These are phyloP conservation scores for Chrysanthemum seticuspe DNA, from an alignment of 129 eudicot genomes.

Conservation along the genomic window DNA sequence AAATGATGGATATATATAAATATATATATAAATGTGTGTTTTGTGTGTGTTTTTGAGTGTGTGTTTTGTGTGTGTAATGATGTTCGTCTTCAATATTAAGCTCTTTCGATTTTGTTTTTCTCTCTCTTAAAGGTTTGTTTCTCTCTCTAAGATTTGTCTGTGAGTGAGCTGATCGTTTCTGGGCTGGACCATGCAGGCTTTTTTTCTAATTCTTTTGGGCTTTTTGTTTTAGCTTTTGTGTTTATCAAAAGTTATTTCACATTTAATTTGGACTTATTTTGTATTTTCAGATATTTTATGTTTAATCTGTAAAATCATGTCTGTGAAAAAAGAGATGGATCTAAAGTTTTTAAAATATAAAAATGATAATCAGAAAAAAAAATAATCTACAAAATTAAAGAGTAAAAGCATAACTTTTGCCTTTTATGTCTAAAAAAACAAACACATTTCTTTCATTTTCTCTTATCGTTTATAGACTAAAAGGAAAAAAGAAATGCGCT, in stretches of 20 bases:
- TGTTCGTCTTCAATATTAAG: conserved; percentile 46
- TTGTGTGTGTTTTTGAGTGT: conserved; percentile 10
- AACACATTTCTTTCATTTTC: too few relatives aligned
- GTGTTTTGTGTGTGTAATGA: conserved; percentile 24
- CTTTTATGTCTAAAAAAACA: too few relatives aligned
- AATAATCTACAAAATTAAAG: too few relatives aligned
- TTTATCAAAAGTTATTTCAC: not conserved
- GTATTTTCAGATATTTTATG: too few relatives aligned
- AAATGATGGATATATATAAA: conserved; percentile 13
- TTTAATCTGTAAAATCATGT: too few relatives aligned
- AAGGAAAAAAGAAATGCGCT: too few relatives aligned
- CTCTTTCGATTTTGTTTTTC: conserved; percentile 29
- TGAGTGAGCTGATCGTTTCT: conserved; percentile 26
- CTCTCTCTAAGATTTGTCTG: conserved; percentile 39
- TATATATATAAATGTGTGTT: conserved; percentile 23
- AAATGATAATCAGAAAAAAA: too few relatives aligned
- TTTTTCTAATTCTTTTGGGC: conserved; percentile 34
- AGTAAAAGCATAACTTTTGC: too few relatives aligned
- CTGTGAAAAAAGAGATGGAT: too few relatives aligned
- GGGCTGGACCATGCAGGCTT: conserved; percentile 82
- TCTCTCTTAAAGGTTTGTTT: conserved; percentile 39
- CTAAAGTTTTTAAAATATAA: too few relatives aligned
- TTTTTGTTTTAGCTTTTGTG: conserved; percentile 22
- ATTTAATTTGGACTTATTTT: too few relatives aligned
- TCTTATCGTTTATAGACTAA: too few relatives aligned